Percentiles rank a stretch among this genome's conserved stretches.
Conservation (phyloP, 176 grass and related monocot species). For the Hsuehochloa calcarea region DNA sequence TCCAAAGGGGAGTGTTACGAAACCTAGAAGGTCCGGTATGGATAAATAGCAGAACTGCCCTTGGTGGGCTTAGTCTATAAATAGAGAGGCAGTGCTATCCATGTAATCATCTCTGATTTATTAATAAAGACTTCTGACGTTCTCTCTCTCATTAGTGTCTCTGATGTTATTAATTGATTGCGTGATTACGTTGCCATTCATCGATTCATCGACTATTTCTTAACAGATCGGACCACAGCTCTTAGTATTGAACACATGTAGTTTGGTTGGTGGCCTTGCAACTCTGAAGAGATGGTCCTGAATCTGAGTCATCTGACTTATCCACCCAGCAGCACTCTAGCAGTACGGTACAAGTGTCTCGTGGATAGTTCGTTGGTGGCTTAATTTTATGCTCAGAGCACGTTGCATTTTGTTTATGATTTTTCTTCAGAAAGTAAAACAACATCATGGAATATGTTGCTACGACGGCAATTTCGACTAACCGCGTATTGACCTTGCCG, state of each 20-base stretch:
- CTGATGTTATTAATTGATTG: no score
- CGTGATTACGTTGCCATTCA: no score
- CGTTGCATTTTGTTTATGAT: background rate
- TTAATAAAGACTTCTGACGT: no score
- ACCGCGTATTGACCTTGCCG: background rate
- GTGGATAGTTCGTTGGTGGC: conserved; percentile 15
- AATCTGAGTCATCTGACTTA: background rate
- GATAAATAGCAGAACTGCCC: no score
- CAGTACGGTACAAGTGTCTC: background rate
- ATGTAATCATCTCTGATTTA: no score
- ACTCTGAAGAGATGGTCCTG: conserved; percentile 6
- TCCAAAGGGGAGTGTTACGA: no score
- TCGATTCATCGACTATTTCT: no score
- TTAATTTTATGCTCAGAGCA: background rate
- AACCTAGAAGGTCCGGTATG: no score
- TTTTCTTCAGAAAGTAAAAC: background rate
- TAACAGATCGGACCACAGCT: background rate
- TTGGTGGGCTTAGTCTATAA: no score
- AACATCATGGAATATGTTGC: background rate
- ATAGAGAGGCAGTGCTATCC: no score
- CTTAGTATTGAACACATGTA: background rate
- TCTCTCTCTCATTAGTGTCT: no score
- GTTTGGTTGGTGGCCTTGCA: conserved; percentile 16
- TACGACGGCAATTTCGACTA: background rate
- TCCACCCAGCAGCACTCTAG: background rate